Conservation (phyloP, 805 yeast genomes). For the Candida methanosorbosa region DNA sequence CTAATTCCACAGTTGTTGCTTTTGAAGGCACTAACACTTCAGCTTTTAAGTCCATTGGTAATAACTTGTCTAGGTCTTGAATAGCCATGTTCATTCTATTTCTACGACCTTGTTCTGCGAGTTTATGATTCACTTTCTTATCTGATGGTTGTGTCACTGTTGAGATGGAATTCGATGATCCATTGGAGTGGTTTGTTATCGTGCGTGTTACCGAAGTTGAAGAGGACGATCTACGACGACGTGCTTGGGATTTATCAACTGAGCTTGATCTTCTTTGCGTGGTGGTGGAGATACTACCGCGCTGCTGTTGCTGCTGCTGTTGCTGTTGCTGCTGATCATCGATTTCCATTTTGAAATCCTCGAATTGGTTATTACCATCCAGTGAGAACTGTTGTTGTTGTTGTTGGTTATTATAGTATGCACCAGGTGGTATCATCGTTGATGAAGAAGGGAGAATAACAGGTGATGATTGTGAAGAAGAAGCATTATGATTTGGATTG, state of each 20-base stretch:
- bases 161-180: no score
- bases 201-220: no score
- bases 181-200: no score
- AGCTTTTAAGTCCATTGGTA: slow-evolving; percentile 52
- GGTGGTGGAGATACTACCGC: background rate
- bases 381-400: slow-evolving; percentile 4
- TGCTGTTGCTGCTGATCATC: background rate
- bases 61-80: slow-evolving; percentile 56
- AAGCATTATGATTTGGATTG: slow-evolving; percentile 22
- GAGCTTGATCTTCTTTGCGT: slow-evolving; percentile 7
- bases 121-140: slow-evolving; percentile 71
- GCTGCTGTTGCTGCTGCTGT: background rate
- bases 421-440: slow-evolving; percentile 1
- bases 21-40: slow-evolving; percentile 71
- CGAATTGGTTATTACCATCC: background rate
- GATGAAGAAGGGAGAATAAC: slow-evolving; percentile 24
- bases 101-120: slow-evolving; percentile 94
- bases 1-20: slow-evolving; percentile 92
- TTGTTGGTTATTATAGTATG: no score
- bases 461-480: slow-evolving; percentile 25
- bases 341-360: no score
- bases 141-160: slow-evolving; percentile 15
- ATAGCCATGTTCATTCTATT: slow-evolving; percentile 87
- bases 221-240: no score
- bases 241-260: no score